Evolutionary conservation across 345 rosid species (phyloP), one percentile per base, ranked within the genome.

Genomic region (Geranium brycei): DNA sequence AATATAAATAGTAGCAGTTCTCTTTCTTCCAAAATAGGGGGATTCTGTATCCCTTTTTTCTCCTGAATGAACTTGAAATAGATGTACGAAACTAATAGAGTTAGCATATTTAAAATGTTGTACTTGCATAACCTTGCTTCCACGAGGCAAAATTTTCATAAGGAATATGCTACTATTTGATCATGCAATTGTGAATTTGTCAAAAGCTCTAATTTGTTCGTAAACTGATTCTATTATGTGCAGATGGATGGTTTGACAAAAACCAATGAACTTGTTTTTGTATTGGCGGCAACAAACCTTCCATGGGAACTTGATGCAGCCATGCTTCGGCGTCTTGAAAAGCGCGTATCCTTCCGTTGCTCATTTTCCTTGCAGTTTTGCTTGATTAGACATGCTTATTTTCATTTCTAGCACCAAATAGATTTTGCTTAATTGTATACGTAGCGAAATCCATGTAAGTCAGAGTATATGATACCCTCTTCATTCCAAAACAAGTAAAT

Each of bases 301-400:
- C 99, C 99, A 3, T 93, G 99, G 97, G 99, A 93, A 64, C 76
- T 93, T 66, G 99, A 93, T 80, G 96, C 87, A 62, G 99, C 97
- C 68, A 86, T 93, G 97, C 96, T 93, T 58, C 80, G 97, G 60
- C 97, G 96, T 74, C 89, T 93, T 16, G 99, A 93, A 80, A 93
- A 93, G 78, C 77, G 95, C 69, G 99, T 93, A 93, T 89, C 97
- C 95, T 79, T 81, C 71, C 58, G 7, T 12, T 32, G 12, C 31
- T 19, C 6, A 31, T 3, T 59, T 19, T 18, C 31, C 12, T 19
- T 5, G 1, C 31, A 16, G 19, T 59, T 58, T 19, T 58, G 28
- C 61, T 59, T 59, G 53, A 47, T 47, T 11, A 11, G 53, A 47
- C 47, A 38, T 23, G 28, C 28, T 23, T 23, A 23, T 23, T 23